Evolutionary conservation across 352 stramenopile species (phyloP), one percentile per base, ranked within the genome.

Genomic region (Saprolegnia diclina): DNA sequence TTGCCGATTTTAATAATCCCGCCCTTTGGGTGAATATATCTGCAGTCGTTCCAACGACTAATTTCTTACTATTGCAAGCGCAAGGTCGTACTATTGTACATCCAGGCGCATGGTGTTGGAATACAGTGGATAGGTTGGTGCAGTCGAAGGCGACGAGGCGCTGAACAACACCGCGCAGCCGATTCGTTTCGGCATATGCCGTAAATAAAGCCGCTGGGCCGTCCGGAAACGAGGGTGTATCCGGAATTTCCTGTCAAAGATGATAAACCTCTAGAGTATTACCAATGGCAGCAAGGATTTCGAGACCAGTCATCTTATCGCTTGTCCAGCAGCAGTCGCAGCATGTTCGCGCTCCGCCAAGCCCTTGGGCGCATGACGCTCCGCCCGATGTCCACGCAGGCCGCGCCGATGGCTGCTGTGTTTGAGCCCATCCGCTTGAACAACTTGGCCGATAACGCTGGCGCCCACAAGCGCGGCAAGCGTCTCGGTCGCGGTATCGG

Each of bases 401-500:
- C 35, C 55, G 55, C 55, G 26, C 55, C 24, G 13, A 26, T 48
- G 21, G 54, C 44, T 65, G 38, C 57, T 13, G 6, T 55, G 13
- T 54, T 66, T 16, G 57, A 66, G 26, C 57, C 57, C 55, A 85
- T 88, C 42, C 83, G 85, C 50, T 85, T 96, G 44, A 96, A 96
- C 77, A 94, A 78, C 57, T 71, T 96, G 71, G 76, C 75, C 45
- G 89, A 96, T 72, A 94, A 96, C 64, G 83, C 91, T 35, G 88
- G 88, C 50, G 85, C 89, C 24, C 83, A 88, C 76, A 95, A 96
- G 79, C 86, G 92, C 64, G 76, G 72, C 67, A 98, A 97, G 78
- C 91, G 91, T 61, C 76, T 97, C 42, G 94, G 94, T 72, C 83
- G 94, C 52, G 94, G 94, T 62, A 96, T 95, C 64, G 94, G 94